Evolutionary conservation across 805 yeast species (phyloP).

Genomic region (Isabelozyma heimii): DNA sequence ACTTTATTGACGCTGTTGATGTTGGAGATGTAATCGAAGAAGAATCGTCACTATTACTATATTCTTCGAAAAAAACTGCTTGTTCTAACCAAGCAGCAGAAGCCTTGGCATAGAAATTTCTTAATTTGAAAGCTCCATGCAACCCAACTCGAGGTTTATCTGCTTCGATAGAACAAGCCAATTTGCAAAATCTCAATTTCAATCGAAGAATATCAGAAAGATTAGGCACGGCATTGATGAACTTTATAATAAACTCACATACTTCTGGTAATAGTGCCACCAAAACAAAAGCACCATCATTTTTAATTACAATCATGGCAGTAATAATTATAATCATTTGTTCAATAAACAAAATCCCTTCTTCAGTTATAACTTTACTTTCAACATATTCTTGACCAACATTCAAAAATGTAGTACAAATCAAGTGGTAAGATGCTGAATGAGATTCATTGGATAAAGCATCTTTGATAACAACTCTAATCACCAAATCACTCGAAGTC

Average conservation of each 20-base stretch:
- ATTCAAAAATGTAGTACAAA: constrained; percentile 44
- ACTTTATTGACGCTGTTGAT: constrained; percentile 1
- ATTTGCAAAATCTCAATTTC: constrained; percentile 42
- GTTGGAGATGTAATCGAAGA: constrained; percentile 1
- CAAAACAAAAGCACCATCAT: constrained; percentile 35
- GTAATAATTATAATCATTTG: constrained; percentile 49
- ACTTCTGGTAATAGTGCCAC: constrained; percentile 29
- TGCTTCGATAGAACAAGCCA: constrained; percentile 31
- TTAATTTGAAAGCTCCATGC: constrained; percentile 44
- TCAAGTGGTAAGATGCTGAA: constrained; percentile 50
- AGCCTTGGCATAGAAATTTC: constrained; percentile 47
- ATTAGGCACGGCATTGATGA: constrained; percentile 26
- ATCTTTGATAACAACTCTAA: constrained; percentile 71
- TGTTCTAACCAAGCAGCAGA: constrained; percentile 54
- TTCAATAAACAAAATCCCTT: constrained; percentile 41
- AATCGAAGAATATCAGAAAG: constrained; percentile 30
- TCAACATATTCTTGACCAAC: constrained; percentile 34
- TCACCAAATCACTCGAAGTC: constrained; percentile 47
- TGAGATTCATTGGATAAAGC: constrained; percentile 65
- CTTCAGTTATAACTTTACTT: constrained; percentile 20
- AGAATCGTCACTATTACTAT: constrained; percentile 1
- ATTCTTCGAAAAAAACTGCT: constrained; percentile 41
- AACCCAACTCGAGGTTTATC: constrained; percentile 32
- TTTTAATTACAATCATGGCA: constrained; percentile 28
- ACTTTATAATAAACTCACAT: constrained; percentile 23